These are phyloP conservation scores for Kwoniella dejecticola DNA, from an alignment of 768 basidiomycete species.

Conservation along the genomic window DNA sequence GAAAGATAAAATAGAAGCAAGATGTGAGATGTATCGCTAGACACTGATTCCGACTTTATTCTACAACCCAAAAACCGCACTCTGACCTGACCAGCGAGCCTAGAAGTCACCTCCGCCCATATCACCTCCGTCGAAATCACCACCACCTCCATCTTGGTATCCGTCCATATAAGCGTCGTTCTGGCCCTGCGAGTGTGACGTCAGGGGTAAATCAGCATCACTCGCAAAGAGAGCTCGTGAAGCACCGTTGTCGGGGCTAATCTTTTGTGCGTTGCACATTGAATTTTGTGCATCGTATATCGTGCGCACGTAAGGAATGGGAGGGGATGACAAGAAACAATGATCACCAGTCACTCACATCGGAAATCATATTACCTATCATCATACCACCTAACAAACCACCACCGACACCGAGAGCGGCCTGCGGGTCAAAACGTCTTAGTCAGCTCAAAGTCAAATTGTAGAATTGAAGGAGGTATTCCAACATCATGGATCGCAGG, in stretches of 20 bases:
- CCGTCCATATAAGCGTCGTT: constrained; percentile 42
- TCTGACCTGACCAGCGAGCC: too few relatives aligned
- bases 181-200: constrained; percentile 21
- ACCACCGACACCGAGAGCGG: constrained; percentile 45
- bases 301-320: too few relatives aligned
- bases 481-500: too few relatives aligned
- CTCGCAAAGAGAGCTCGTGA: too few relatives aligned
- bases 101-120: constrained; percentile 35
- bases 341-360: constrained; percentile 32
- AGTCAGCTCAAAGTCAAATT: too few relatives aligned
- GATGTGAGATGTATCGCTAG: not conserved
- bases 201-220: too few relatives aligned
- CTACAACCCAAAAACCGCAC: too few relatives aligned
- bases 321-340: not conserved
- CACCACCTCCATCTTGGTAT: constrained; percentile 40
- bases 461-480: too few relatives aligned
- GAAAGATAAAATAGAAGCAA: too few relatives aligned
- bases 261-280: too few relatives aligned
- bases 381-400: constrained; percentile 50
- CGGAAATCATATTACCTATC: constrained; percentile 41
- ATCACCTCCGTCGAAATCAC: constrained; percentile 30
- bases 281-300: too few relatives aligned
- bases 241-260: too few relatives aligned
- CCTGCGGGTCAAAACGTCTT: constrained; percentile 13
- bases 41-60: not conserved